A percentile compares a stretch with the other conserved stretches of the same genome.
Evolutionary conservation across 2,329 filamentous ascomycete species (phyloP).

Genomic region (Lecanicillium sp.): DNA sequence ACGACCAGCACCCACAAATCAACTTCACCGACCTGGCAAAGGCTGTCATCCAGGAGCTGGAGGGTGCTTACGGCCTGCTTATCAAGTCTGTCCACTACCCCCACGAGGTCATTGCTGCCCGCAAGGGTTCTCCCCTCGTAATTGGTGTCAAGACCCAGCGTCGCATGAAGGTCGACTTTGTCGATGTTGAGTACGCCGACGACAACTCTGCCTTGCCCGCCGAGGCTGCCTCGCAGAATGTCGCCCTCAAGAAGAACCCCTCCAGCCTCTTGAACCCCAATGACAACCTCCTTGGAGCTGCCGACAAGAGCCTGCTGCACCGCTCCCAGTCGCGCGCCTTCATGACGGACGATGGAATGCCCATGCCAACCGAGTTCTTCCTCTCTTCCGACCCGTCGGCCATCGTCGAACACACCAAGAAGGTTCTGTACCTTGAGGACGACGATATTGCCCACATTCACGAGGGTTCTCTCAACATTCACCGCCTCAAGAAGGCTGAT

Average conservation of each 20-base stretch:
- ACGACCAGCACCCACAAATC: slow-evolving; percentile 87
- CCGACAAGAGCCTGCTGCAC: slow-evolving; percentile 97
- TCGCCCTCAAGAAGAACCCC: slow-evolving; percentile 84
- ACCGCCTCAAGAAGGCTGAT: slow-evolving; percentile 94
- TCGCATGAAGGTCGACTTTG: slow-evolving; percentile 99
- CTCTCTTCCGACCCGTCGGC: slow-evolving; percentile 96
- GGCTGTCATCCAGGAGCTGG: slow-evolving; percentile 95
- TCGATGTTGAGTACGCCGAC: slow-evolving; percentile 95
- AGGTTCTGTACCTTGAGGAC: slow-evolving; percentile 98
- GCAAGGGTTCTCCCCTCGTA: slow-evolving; percentile 95
- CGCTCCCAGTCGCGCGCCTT: slow-evolving; percentile 97
- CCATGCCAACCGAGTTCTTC: slow-evolving; percentile 98
- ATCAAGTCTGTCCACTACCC: slow-evolving; percentile 99
- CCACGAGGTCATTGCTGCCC: slow-evolving; percentile 93
- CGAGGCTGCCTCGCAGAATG: slow-evolving; percentile 92
- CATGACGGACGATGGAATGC: slow-evolving; percentile 95
- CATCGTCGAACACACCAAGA: slow-evolving; percentile 99
- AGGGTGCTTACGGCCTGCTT: slow-evolving; percentile 93
- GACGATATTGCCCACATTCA: slow-evolving; percentile 99
- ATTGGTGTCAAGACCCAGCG: slow-evolving; percentile 94
- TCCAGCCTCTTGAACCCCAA: slow-evolving; percentile 59
- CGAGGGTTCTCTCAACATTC: slow-evolving; percentile 97
- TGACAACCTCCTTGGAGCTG: slow-evolving; percentile 62
- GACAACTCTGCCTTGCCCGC: slow-evolving; percentile 77
- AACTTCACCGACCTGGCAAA: slow-evolving; percentile 96